Conservation (phyloP, 2,329 filamentous ascomycete genomes). For the Fonsecaea monophora region DNA sequence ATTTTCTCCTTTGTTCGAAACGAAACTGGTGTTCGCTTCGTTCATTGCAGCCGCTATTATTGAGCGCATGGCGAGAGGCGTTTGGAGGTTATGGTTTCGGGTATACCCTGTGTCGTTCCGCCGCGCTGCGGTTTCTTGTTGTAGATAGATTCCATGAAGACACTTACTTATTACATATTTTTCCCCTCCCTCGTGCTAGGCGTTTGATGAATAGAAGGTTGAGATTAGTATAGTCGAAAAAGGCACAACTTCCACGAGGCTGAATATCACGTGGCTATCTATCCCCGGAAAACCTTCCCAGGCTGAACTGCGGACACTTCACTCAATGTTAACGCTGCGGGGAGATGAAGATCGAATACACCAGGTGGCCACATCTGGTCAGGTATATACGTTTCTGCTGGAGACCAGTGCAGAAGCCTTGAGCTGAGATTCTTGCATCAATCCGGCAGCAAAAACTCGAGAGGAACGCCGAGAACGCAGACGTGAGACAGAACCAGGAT, state of each 20-base stretch:
- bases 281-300: slow-evolving; percentile 6
- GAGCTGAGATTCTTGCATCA: not conserved
- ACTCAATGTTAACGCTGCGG: slow-evolving; percentile 2
- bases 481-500: slow-evolving; percentile 4
- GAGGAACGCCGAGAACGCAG: not conserved
- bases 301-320: slow-evolving; percentile 8
- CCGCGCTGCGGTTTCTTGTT: slow-evolving; percentile 12
- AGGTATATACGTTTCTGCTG: slow-evolving; percentile 4
- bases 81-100: slow-evolving; percentile 15
- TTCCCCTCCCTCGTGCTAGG: not conserved
- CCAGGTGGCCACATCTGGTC: slow-evolving; percentile 14
- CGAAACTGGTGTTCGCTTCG: slow-evolving; percentile 2
- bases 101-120: slow-evolving; percentile 25
- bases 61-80: slow-evolving; percentile 21
- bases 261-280: slow-evolving; percentile 9
- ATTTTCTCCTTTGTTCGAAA: slow-evolving; percentile 11
- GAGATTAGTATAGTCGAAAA: not conserved
- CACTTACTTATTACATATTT: not conserved
- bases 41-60: slow-evolving; percentile 4
- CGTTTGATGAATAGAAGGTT: not conserved
- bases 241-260: not conserved
- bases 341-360: not conserved
- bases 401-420: not conserved
- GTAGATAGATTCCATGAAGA: slow-evolving; percentile 26
- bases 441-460: not conserved